Evolutionary conservation across 2,329 filamentous ascomycete species (phyloP), one percentile per base, ranked within the genome.

Genomic region (Achaetomium macrosporum): DNA sequence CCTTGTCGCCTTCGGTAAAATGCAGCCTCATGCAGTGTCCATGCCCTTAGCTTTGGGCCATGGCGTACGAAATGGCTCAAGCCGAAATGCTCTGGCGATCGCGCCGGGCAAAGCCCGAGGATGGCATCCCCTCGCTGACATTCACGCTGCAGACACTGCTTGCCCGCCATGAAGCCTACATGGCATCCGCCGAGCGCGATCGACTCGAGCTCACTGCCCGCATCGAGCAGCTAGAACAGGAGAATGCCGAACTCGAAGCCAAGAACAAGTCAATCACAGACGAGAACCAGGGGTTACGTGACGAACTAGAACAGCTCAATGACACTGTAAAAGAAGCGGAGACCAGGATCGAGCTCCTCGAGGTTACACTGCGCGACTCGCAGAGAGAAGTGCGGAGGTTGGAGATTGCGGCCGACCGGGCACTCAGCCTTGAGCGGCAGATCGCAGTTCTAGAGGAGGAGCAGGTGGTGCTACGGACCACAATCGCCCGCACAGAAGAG

Each of bases 101-200:
- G 35, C 49, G 50, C 42, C 54, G 43, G 36, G 5, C 47, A 2
- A 56, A 40, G 19, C 50, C 51, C 11, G 47, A 55, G 7, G 50
- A 61, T n/a, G 49, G 52, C 46, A 44, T 48, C 19, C 58, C 76
- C 60, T 78, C 78, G 73, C 87, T 95, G 72, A 95, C 83, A 49
- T 87, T 82, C 71, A 74, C 79, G 50, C 71, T 86, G 54, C 84
- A 97, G 93, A 90, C 90, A 55, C 78, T 99, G 52, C 82, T 99
- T 40, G 83, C 87, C 59, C 87, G 92, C 64, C 91, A 99, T 79
- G 91, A 97, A 75, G 84, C 88, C 55, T 96, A 95, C 71, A 92
- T 96, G 78, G 85, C 85, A 61, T 90, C 96, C 69, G 90, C 91
- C 55, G 90, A 96, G 74, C 83, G 84, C 62, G 90, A 96, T 68